These are phyloP conservation scores for Hymenoscyphus occultus DNA, from an alignment of 2,329 filamentous ascomycete genomes.

Conservation along the genomic window DNA sequence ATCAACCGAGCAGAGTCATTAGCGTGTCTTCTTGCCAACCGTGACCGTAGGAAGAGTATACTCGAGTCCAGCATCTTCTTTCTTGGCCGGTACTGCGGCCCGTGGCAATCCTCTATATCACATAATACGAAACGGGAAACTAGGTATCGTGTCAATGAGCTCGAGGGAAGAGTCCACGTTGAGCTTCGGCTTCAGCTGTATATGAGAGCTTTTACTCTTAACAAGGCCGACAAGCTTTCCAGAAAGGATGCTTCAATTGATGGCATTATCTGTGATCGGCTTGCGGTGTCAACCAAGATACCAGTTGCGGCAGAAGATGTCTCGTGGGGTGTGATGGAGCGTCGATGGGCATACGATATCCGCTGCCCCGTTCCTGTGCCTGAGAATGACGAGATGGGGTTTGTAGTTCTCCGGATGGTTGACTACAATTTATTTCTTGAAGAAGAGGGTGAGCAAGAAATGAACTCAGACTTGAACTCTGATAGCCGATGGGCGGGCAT, in stretches of 20 bases:
- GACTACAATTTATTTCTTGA: not conserved
- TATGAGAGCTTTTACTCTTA: not conserved
- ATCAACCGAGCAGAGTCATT: too few species aligned
- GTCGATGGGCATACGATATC: not conserved
- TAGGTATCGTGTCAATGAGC: not conserved
- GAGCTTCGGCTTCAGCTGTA: not conserved
- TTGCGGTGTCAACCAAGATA: not conserved
- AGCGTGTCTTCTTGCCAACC: too few species aligned
- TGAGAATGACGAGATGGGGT: not conserved
- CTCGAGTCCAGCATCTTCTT: not conserved
- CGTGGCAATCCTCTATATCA: not conserved
- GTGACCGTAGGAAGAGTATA: too few species aligned
- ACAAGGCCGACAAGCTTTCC: not conserved
- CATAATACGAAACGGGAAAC: not conserved
- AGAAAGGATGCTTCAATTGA: not conserved
- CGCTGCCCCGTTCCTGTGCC: not conserved
- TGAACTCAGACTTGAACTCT: not conserved
- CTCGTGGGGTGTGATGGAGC: not conserved
- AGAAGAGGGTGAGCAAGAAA: not conserved
- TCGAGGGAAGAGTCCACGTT: too few species aligned
- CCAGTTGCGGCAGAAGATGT: not conserved
- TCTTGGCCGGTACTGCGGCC: not conserved
- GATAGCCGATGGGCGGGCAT: not conserved
- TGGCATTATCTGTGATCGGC: not conserved
- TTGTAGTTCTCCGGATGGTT: not conserved